A percentile compares a stretch with the other conserved stretches of the same genome.
These are phyloP conservation scores for Fusarium acutatum DNA, from an alignment of 2,329 filamentous ascomycete species.

Conservation along the genomic window DNA sequence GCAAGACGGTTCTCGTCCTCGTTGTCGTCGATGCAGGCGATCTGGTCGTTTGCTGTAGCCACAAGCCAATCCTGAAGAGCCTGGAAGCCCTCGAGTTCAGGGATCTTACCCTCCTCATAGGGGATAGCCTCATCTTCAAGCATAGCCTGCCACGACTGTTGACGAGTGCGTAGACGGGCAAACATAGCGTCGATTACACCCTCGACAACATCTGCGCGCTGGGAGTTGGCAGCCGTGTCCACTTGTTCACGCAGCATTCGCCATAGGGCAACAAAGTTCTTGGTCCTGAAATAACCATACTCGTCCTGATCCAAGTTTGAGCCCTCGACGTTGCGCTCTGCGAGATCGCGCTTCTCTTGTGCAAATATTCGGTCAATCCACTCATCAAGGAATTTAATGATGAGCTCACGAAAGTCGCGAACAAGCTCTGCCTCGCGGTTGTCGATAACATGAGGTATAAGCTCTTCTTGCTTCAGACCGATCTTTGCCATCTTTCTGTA, in stretches of 20 bases:
- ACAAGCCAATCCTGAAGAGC: conserved; percentile 95
- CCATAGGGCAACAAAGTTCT: conserved; percentile 94
- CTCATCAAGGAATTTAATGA: conserved; percentile 94
- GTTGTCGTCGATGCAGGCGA: conserved; percentile 95
- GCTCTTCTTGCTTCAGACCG: conserved; percentile 78
- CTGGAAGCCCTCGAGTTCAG: conserved; percentile 74
- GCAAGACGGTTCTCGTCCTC: conserved; percentile 78
- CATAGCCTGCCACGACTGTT: conserved; percentile 86
- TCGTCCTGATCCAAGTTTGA: conserved; percentile 85
- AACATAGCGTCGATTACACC: conserved; percentile 98
- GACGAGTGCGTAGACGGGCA: conserved; percentile 80
- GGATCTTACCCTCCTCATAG: conserved; percentile 67
- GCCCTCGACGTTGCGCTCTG: conserved; percentile 76
- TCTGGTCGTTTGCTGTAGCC: conserved; percentile 97
- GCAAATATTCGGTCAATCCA: conserved; percentile 95
- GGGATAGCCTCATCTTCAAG: conserved; percentile 84
- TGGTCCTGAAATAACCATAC: conserved; percentile 90
- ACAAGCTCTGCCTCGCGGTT: conserved; percentile 90
- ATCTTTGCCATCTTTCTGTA: conserved; percentile 95
- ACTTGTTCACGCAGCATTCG: conserved; percentile 96
- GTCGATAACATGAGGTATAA: conserved; percentile 88
- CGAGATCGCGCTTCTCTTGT: conserved; percentile 83
- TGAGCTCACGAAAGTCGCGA: conserved; percentile 91
- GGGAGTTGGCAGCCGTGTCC: conserved; percentile 82
- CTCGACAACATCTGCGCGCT: conserved; percentile 89